Percentiles rank a stretch among this genome's conserved stretches.
These are phyloP conservation scores for Pestalotiopsis fici DNA, from an alignment of 2,329 filamentous ascomycete species.

Conservation along the genomic window DNA sequence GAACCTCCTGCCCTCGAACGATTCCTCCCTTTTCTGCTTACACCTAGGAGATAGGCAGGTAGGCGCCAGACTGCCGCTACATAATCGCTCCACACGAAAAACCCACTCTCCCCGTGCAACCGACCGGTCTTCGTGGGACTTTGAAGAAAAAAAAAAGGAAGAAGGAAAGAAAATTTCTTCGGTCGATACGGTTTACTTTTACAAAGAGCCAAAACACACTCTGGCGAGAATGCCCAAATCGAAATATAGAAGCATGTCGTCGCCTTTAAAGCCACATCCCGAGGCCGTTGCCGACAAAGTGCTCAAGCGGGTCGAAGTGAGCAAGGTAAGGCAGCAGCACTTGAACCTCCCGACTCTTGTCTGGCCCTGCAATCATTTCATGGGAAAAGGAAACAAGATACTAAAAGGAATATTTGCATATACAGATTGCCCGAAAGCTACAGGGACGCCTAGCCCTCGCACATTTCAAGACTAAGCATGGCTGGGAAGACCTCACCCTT, in stretches of 20 bases:
- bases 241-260: conserved; percentile 49
- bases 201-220: background rate
- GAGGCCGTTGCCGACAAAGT: conserved; percentile 69
- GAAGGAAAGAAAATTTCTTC: conserved; percentile 1
- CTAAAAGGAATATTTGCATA: conserved; percentile 16
- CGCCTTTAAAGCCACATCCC: conserved; percentile 63
- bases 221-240: conserved; percentile 22
- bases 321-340: conserved; percentile 64
- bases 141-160: background rate
- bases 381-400: conserved; percentile 12
- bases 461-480: conserved; percentile 96
- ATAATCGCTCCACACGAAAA: conserved; percentile 3
- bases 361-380: background rate
- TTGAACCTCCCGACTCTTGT: conserved; percentile 2
- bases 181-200: background rate
- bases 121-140: conserved; percentile 13
- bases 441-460: conserved; percentile 94
- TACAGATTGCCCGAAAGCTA: conserved; percentile 86
- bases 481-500: conserved; percentile 87
- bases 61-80: conserved; percentile 4
- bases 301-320: conserved; percentile 72
- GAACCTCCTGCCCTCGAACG: background rate
- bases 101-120: conserved; percentile 15
- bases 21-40: conserved; percentile 5
- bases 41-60: conserved; percentile 1